These are phyloP conservation scores for Penicillium paradoxum DNA, from an alignment of 495 filamentous ascomycete species.

Conservation along the genomic window DNA sequence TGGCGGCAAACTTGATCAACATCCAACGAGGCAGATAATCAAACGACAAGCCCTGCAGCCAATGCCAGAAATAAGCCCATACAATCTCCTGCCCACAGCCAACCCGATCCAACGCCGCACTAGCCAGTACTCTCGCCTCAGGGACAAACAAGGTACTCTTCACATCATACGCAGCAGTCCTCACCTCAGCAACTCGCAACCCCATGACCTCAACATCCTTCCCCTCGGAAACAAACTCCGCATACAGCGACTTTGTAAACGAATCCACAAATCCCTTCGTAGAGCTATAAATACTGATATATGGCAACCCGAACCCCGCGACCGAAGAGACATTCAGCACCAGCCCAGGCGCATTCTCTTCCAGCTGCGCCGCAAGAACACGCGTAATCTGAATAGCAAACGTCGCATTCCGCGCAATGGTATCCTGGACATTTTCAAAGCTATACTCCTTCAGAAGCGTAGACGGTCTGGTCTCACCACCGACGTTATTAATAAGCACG, in stretches of 20 bases:
- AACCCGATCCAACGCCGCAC: slow-evolving; percentile 26
- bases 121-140: slow-evolving; percentile 17
- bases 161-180: slow-evolving; percentile 19
- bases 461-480: slow-evolving; percentile 23
- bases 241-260: slow-evolving; percentile 27
- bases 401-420: slow-evolving; percentile 33
- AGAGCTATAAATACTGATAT: slow-evolving; percentile 29
- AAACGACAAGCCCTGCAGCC: slow-evolving; percentile 19
- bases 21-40: slow-evolving; percentile 18
- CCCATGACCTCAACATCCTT: slow-evolving; percentile 26
- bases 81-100: slow-evolving; percentile 25
- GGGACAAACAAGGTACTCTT: slow-evolving; percentile 19
- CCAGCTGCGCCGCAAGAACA: slow-evolving; percentile 31
- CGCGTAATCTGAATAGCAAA: slow-evolving; percentile 43
- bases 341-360: slow-evolving; percentile 24
- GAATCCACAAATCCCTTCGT: slow-evolving; percentile 37
- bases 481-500: slow-evolving; percentile 49
- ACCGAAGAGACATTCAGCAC: slow-evolving; percentile 43
- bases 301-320: slow-evolving; percentile 31
- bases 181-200: slow-evolving; percentile 23
- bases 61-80: slow-evolving; percentile 29
- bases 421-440: slow-evolving; percentile 19
- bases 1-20: slow-evolving; percentile 15
- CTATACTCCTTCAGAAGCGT: slow-evolving; percentile 18
- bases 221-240: slow-evolving; percentile 25